Evolutionary conservation across 768 basidiomycete species (phyloP), one percentile per base, ranked within the genome.

Genomic region (Tricholoma sp.): DNA sequence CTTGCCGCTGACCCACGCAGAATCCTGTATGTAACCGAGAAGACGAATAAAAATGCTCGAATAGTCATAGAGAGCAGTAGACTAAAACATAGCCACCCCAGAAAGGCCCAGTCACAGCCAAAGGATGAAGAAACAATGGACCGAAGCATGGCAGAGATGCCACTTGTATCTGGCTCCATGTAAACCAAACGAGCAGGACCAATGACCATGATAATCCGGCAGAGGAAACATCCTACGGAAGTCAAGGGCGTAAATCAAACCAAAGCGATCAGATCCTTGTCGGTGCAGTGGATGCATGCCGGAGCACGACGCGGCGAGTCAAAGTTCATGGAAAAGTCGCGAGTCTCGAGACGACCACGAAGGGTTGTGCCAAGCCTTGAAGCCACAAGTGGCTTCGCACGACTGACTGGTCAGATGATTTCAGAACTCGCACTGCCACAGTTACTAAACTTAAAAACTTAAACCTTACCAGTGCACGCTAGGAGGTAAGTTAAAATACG

Each of bases 1-100:
- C 39, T 24, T 15, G 49, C 56, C 17, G 32, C 20, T 15, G 59
- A 59, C 32, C 36, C 65, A 0, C 52, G 57, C 17, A 52, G 59
- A 15, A 49, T 65, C 28, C 37, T 65, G 13, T 65, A 63, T 39
- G 17, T 59, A 34, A 36, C 56, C 34, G 44, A 10, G 24, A 41
- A 34, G 6, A 20, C 15, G 18, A 50, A 54, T 42, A 44, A 17
- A 9, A 36, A 49, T 28, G n/a, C 53, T 41, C n/a, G 33, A 6
- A 37, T 44, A 20, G 41, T 41, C 18, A 44, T 50, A 20, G 47
- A 36, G 47, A 57, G 54, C 33, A 50, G 36, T 13, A 8, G 2
- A 13, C 34, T 4, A 49, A 18, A 42, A 42, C 34, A 31, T 15
- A 31, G 5, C 39, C 50, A 17, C 47, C 54, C 9, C 45, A 54